Evolutionary conservation across 176 grass and related monocot species (phyloP).

Genomic region (Oryza meyeriana): DNA sequence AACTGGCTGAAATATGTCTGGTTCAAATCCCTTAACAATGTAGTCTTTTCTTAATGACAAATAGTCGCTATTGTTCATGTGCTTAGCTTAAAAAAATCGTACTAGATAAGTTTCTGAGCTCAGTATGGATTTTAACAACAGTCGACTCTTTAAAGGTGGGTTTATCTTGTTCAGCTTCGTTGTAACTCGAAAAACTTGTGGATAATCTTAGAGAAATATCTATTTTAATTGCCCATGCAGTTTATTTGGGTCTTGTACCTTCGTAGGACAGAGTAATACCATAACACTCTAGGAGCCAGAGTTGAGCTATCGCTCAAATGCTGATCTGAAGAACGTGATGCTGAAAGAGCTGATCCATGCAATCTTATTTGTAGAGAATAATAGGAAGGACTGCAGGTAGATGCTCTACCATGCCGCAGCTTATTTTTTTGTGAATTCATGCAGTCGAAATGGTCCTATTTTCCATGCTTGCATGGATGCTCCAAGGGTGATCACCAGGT

Average conservation of each 20-base stretch:
- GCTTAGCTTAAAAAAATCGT: not conserved
- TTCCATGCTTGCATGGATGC: conserved; percentile 67
- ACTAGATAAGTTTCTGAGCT: not conserved
- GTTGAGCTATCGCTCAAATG: conserved; percentile 28
- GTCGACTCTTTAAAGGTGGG: not conserved
- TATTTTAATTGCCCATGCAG: conserved; percentile 34
- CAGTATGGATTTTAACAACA: not conserved
- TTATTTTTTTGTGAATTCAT: conserved; percentile 25
- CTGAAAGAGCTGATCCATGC: conserved; percentile 93
- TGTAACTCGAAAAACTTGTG: not conserved
- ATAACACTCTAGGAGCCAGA: conserved; percentile 54
- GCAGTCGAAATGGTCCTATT: conserved; percentile 39
- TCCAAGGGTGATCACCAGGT: conserved; percentile 42
- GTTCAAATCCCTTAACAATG: not conserved
- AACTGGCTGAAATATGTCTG: not conserved
- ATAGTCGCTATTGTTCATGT: not conserved
- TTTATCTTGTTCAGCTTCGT: not conserved
- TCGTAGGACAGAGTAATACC: conserved; percentile 37
- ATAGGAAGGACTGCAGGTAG: conserved; percentile 27
- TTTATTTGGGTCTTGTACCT: conserved; percentile 41
- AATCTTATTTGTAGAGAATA: conserved; percentile 45
- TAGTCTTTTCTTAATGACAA: not conserved
- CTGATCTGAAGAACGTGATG: conserved; percentile 59
- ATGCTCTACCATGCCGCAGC: not conserved
- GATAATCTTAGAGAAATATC: conserved; percentile 6